Percentiles rank a stretch among this genome's conserved stretches.
Conservation (phyloP, 2,329 filamentous ascomycete species). For the Cytospora piceae region DNA sequence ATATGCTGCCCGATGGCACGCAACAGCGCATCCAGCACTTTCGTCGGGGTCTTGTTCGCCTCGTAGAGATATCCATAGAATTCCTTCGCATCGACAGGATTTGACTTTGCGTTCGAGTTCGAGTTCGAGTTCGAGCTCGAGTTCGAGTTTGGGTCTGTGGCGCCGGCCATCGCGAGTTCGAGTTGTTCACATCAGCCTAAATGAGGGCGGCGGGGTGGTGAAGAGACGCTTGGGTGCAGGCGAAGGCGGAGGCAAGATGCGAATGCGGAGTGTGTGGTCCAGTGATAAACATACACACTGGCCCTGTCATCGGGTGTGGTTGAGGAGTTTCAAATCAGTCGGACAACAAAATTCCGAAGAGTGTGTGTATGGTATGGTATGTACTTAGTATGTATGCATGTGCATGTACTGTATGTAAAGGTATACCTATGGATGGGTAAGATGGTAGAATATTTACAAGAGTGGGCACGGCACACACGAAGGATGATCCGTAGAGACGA, state of each 20-base stretch:
- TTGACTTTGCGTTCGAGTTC: background rate
- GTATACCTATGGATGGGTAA: background rate
- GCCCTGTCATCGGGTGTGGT: background rate
- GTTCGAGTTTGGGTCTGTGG: slow-evolving; percentile 16
- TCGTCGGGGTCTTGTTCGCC: slow-evolving; percentile 68
- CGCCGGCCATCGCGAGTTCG: slow-evolving; percentile 27
- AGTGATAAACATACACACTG: background rate
- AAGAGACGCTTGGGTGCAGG: background rate
- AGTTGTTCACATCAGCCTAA: slow-evolving; percentile 18
- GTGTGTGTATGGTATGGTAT: slow-evolving; percentile 5
- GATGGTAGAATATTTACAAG: background rate
- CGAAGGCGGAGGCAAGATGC: background rate
- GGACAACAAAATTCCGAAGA: background rate
- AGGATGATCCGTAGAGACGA: too few relatives aligned
- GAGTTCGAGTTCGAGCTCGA: slow-evolving; percentile 13
- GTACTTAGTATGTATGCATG: background rate
- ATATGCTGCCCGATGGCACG: slow-evolving; percentile 71
- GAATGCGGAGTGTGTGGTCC: background rate
- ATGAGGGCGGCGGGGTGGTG: slow-evolving; percentile 4
- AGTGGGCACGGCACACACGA: background rate
- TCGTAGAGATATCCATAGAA: slow-evolving; percentile 72
- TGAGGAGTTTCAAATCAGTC: background rate
- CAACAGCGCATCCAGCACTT: slow-evolving; percentile 68
- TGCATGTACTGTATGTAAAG: slow-evolving; percentile 4
- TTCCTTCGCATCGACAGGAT: slow-evolving; percentile 35